Evolutionary conservation across 73 alveolate genomes (phyloP).

Genomic region (Paramecium bursaria): DNA sequence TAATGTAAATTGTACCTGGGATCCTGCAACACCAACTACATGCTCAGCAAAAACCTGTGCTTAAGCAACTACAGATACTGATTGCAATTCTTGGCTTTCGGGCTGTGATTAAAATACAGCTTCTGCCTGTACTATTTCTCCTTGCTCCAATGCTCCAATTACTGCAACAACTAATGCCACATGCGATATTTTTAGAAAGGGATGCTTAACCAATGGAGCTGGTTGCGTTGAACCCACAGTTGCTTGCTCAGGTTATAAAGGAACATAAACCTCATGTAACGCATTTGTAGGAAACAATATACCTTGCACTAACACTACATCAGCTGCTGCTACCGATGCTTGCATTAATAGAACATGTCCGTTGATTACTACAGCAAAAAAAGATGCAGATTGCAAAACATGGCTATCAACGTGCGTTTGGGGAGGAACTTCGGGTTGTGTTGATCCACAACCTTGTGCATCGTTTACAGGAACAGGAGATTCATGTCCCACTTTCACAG

Average conservation of each 20-base stretch:
- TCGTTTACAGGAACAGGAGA: neutral
- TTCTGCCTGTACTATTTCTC: neutral
- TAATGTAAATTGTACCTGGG: neutral
- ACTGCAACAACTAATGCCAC: no score
- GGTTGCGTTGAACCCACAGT: neutral
- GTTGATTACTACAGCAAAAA: neutral
- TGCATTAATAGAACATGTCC: slow-evolving; percentile 14
- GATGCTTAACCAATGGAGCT: slow-evolving; percentile 21
- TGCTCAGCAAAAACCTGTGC: no score
- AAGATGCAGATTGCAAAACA: neutral
- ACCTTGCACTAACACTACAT: slow-evolving; percentile 4
- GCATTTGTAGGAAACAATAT: neutral
- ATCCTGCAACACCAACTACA: no score
- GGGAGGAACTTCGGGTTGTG: neutral
- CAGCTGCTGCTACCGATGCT: slow-evolving; percentile 27
- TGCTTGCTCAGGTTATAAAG: slow-evolving; percentile 36
- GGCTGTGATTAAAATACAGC: no score
- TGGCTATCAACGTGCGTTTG: neutral
- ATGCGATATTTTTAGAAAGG: neutral
- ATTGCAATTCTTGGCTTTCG: neutral
- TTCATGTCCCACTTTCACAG: neutral
- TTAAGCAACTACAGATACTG: neutral
- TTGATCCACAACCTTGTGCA: neutral
- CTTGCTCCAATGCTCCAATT: neutral
- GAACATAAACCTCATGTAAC: neutral